These are phyloP conservation scores for Aspergillus sergii DNA, from an alignment of 2,329 filamentous ascomycete species.

Conservation along the genomic window DNA sequence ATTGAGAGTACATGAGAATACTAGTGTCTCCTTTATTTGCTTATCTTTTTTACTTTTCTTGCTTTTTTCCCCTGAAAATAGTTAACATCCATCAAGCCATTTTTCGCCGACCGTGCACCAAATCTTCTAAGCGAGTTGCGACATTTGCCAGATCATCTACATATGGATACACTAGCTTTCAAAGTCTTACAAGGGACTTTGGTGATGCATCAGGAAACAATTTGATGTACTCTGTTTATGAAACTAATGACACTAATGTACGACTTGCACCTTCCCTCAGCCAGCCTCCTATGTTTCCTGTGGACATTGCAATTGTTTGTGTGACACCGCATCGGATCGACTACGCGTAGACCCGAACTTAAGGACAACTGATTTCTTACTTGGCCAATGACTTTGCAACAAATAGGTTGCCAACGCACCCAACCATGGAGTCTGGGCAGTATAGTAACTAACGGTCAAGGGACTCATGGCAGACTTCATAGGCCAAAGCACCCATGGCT, in stretches of 20 bases:
- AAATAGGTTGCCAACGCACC: background rate
- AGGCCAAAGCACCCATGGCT: background rate
- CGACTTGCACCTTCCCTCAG: background rate
- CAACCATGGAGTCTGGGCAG: background rate
- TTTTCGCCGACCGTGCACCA: background rate
- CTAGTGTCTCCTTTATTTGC: background rate
- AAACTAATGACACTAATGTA: background rate
- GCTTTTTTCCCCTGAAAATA: background rate
- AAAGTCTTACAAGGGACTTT: background rate
- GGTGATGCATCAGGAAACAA: background rate
- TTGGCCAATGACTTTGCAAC: background rate
- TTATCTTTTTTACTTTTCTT: background rate
- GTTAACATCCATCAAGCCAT: background rate
- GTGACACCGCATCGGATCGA: constrained; percentile 1
- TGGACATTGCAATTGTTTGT: constrained; percentile 2
- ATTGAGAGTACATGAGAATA: background rate
- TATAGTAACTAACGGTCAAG: background rate
- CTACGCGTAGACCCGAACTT: background rate
- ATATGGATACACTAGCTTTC: too few relatives aligned
- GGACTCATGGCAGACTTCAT: background rate
- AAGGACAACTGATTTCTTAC: background rate
- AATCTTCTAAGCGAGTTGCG: background rate
- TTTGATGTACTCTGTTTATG: background rate
- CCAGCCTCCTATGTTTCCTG: background rate
- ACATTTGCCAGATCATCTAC: too few relatives aligned